Conservation (phyloP, 2,329 filamentous ascomycete species). For the Talaromyces piceae region DNA sequence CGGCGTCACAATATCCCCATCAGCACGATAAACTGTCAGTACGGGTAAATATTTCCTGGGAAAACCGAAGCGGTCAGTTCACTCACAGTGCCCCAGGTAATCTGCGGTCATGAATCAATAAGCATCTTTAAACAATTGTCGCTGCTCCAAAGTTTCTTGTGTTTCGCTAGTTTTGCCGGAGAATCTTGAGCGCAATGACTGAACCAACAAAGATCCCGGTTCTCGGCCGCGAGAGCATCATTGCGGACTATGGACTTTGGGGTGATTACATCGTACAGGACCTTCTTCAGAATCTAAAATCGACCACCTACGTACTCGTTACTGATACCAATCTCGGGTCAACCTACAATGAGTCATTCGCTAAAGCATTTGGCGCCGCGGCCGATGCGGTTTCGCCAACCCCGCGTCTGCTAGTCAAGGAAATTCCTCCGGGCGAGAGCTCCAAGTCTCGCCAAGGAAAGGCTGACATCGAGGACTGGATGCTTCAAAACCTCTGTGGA, state of each 20-base stretch:
- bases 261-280: constrained; percentile 72
- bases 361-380: constrained; percentile 53
- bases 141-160: background rate
- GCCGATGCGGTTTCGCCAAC: constrained; percentile 39
- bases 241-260: constrained; percentile 90
- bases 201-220: constrained; percentile 64
- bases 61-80: background rate
- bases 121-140: background rate
- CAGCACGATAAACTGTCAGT: background rate
- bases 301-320: constrained; percentile 91
- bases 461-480: constrained; percentile 94
- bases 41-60: background rate
- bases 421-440: constrained; percentile 82
- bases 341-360: constrained; percentile 73
- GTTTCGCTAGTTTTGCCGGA: background rate
- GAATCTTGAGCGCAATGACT: constrained; percentile 18
- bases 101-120: constrained; percentile 11
- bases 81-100: background rate
- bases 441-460: constrained; percentile 93
- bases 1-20: background rate
- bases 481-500: constrained; percentile 82
- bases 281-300: constrained; percentile 66
- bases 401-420: constrained; percentile 72
- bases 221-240: constrained; percentile 79
- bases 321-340: constrained; percentile 88